Evolutionary conservation across 306 rosid genomes (phyloP).

Genomic region (Vigna hirtella): DNA sequence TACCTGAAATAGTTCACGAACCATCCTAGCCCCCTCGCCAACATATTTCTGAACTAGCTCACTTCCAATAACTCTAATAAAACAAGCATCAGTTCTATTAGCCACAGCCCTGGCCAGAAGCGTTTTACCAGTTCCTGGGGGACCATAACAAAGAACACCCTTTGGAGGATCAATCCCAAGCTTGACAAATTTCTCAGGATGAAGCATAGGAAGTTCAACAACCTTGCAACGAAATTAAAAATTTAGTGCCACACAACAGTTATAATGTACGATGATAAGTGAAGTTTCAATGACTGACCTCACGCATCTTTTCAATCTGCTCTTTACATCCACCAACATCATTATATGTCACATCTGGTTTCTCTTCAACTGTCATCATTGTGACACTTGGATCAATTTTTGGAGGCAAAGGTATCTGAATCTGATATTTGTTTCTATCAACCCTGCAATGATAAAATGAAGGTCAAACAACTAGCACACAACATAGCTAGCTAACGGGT

Average conservation of each 20-base stretch:
- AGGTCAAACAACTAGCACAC: conserved; percentile 42
- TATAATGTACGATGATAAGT: not conserved
- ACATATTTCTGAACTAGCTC: conserved; percentile 98
- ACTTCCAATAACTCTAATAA: conserved; percentile 98
- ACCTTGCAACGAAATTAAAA: conserved; percentile 60
- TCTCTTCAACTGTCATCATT: conserved; percentile 98
- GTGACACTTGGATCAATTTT: conserved; percentile 98
- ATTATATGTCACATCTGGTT: conserved; percentile 97
- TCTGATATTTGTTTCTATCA: conserved; percentile 96
- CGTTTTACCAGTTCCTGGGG: conserved; percentile 99
- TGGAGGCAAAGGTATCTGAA: conserved; percentile 98
- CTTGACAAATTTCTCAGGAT: conserved; percentile 96
- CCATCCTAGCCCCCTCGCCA: conserved; percentile 99
- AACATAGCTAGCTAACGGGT: not conserved
- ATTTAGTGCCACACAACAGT: conserved; percentile 36
- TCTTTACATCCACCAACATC: conserved; percentile 99
- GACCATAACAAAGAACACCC: conserved; percentile 99
- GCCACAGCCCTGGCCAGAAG: conserved; percentile 99
- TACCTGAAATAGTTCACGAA: conserved; percentile 96
- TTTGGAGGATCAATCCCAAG: conserved; percentile 99
- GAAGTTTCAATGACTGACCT: conserved; percentile 54
- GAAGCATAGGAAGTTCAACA: conserved; percentile 99
- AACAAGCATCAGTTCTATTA: conserved; percentile 98
- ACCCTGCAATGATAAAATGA: conserved; percentile 66
- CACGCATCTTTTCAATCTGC: conserved; percentile 97